Evolutionary conservation across 1,284 basidiomycete species (phyloP).

Genomic region (Cutaneotrichosporon dermatis): DNA sequence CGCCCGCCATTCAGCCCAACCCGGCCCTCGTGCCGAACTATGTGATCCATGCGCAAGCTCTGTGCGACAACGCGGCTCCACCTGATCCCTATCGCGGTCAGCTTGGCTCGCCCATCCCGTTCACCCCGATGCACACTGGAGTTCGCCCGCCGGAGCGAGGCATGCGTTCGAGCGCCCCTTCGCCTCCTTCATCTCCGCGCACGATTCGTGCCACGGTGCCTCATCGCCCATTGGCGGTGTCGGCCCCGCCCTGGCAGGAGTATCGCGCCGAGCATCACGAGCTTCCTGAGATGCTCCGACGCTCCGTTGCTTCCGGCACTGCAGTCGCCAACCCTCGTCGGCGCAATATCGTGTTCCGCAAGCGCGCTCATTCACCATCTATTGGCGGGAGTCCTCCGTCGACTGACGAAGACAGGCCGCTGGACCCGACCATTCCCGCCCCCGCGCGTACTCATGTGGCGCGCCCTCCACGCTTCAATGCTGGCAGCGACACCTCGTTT

Average conservation of each 20-base stretch:
- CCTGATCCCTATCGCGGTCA: neutral
- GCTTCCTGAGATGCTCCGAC: neutral
- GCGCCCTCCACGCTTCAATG: conserved; percentile 11
- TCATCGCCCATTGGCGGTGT: too few species aligned
- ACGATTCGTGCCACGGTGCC: neutral
- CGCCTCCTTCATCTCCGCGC: neutral
- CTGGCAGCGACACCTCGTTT: neutral
- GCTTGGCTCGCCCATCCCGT: conserved; percentile 2
- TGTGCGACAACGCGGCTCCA: neutral
- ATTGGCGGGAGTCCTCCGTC: conserved; percentile 31
- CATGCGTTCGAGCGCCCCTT: neutral
- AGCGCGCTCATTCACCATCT: conserved; percentile 1
- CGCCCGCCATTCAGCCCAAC: neutral
- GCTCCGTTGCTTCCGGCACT: neutral
- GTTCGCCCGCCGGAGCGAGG: neutral
- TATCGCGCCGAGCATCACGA: neutral
- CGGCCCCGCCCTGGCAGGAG: neutral
- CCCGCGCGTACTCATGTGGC: conserved; percentile 8
- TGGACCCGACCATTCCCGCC: conserved; percentile 7
- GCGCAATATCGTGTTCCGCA: neutral
- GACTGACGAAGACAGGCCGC: conserved; percentile 34
- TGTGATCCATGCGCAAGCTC: neutral
- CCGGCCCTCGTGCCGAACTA: conserved; percentile 2
- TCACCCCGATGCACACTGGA: conserved; percentile 7
- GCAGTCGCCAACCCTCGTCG: neutral